phyloP scores from a whole-genome alignment of 164 flowering plant genomes.

The Umbellularia californica region DNA sequence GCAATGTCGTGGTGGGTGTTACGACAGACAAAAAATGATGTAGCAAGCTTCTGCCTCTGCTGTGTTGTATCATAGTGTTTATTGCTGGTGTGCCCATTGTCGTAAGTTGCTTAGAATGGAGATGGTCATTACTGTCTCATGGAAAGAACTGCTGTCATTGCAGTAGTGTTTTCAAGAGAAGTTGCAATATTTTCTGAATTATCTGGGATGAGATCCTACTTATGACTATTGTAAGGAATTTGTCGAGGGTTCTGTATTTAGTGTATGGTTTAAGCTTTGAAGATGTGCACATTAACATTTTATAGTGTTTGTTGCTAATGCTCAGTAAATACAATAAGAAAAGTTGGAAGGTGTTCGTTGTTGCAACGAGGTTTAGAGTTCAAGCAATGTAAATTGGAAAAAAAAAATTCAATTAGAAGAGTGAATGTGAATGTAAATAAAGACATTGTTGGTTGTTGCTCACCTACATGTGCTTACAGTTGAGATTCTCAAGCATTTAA shows the following conservation, averaged over 20 bases:
- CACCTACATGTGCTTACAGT: too few relatives aligned
- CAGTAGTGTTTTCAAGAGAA: not conserved
- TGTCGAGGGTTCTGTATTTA: not conserved
- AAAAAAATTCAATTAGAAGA: too few relatives aligned
- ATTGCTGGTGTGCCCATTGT: not conserved
- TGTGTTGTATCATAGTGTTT: not conserved
- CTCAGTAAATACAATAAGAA: too few relatives aligned
- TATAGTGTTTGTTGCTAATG: not conserved
- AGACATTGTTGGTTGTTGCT: too few relatives aligned
- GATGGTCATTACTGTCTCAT: conserved; percentile 10
- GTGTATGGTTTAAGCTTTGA: not conserved
- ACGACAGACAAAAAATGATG: conserved; percentile 60
- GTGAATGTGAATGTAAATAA: too few relatives aligned
- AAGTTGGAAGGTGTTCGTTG: too few relatives aligned
- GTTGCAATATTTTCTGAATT: not conserved
- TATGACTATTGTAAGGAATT: not conserved
- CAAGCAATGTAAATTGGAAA: too few relatives aligned
- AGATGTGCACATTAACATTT: not conserved
- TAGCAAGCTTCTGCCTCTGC: not conserved
- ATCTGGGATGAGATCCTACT: too few relatives aligned
- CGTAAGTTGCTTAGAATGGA: not conserved
- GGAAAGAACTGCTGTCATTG: conserved; percentile 3
- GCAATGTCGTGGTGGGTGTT: conserved; percentile 96
- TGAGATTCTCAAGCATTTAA: too few relatives aligned
- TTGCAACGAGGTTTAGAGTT: too few relatives aligned